Base-by-base conservation (phyloP, 2,329 filamentous ascomycete species). In the Pyrenophora tritici-repentis region DNA sequence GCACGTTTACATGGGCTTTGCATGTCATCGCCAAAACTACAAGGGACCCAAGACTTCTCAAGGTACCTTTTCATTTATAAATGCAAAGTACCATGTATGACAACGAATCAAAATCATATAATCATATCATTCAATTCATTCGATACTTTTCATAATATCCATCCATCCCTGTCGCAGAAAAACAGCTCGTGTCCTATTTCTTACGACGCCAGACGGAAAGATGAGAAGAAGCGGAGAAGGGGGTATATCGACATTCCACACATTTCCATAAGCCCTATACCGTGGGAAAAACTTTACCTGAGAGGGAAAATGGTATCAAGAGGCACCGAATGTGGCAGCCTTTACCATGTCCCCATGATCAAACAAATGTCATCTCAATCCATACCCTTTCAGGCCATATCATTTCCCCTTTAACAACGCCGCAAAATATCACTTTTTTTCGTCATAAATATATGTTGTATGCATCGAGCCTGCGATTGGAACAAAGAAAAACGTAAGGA, bases 381-480 rank as follows among this genome's bases (percentile, higher is more conserved):
- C 33, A 29, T 14, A 17, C 9, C 14, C 33, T 5, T 14, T 12
- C 13, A 40, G 13, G n/a, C 24, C 39, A 12, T n/a, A 17, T 16
- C n/a, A 20, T 7, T n/a, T 31, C 14, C n/a, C 13, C n/a, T 26
- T 9, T 12, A 10, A 7, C 24, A 52, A 52, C 44, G 49, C 49
- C 44, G 1, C 4, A 6, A 3, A 32, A 14, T 22, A 9, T 29
- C 49, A 62, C 56, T 60, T 64, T 65, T 65, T 20, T 65, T 56
- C 22, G 16, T 57, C 49, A 59, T 56, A 26, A 6, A 55, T 49
- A 59, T 63, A 26, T 42, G 47, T 16, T 26, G 22, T 45, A 18
- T 51, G 45, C 33, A 51, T 47, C 35, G 42, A 34, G 16, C 50
- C 49, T 42, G 42, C 43, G 42, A 51, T 39, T 35, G 18, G 22